Conservation (phyloP, 1,284 basidiomycete species). For the Malassezia arunalokei region DNA sequence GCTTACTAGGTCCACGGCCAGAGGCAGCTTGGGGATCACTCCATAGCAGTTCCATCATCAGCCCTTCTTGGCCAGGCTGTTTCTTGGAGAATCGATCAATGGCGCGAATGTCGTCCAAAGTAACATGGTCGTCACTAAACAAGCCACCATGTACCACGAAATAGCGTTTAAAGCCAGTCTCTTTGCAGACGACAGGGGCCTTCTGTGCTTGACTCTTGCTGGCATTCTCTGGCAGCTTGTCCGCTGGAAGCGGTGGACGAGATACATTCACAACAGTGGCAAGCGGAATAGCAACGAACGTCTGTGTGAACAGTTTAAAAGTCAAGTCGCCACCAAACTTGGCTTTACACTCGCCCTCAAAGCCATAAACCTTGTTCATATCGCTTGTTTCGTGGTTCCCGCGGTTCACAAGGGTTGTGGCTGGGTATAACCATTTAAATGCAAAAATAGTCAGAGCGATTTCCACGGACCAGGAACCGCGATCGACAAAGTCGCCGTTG, state of each 20-base stretch:
- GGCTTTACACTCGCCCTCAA: slow-evolving; percentile 82
- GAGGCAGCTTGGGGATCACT: slow-evolving; percentile 82
- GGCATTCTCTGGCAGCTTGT: slow-evolving; percentile 24
- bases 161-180: slow-evolving; percentile 66
- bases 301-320: slow-evolving; percentile 42
- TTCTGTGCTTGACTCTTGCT: slow-evolving; percentile 27
- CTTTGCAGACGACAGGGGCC: slow-evolving; percentile 61
- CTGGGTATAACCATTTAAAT: slow-evolving; percentile 63
- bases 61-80: slow-evolving; percentile 85
- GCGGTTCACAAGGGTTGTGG: slow-evolving; percentile 51
- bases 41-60: slow-evolving; percentile 63
- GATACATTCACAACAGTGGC: slow-evolving; percentile 71
- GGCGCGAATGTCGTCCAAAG: slow-evolving; percentile 77
- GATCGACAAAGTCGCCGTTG: slow-evolving; percentile 58
- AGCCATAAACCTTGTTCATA: slow-evolving; percentile 57
- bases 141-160: slow-evolving; percentile 86
- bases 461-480: slow-evolving; percentile 94
- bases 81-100: slow-evolving; percentile 66
- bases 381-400: slow-evolving; percentile 97
- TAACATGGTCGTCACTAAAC: slow-evolving; percentile 86
- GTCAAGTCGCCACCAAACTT: slow-evolving; percentile 41
- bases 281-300: slow-evolving; percentile 54
- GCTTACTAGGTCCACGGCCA: slow-evolving; percentile 92
- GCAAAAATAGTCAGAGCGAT: slow-evolving; percentile 87
- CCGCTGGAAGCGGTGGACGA: slow-evolving; percentile 50